Evolutionary conservation across 257 asterid genomes (phyloP).

Genomic region (Jaltomata sinuosa): DNA sequence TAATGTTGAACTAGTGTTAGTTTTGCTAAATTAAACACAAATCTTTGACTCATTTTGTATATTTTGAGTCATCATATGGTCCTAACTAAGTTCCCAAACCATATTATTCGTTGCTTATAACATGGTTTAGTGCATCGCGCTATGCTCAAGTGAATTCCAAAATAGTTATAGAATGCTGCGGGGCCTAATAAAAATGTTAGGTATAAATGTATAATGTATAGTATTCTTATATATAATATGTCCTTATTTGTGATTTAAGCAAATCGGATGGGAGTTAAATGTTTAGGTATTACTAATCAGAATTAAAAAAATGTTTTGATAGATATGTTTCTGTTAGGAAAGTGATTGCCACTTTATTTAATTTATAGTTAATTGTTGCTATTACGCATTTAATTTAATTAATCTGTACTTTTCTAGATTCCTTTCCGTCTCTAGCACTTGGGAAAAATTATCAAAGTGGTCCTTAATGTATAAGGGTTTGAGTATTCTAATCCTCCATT

Average conservation of each 20-base stretch:
- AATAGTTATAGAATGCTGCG: not conserved
- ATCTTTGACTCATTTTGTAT: not conserved
- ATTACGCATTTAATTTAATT: not conserved
- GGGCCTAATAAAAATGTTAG: not conserved
- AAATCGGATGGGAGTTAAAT: not conserved
- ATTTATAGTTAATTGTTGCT: not conserved
- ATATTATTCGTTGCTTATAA: too few relatives aligned
- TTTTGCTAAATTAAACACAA: not conserved
- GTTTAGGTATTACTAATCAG: not conserved
- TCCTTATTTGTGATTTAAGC: not conserved
- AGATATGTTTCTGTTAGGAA: not conserved
- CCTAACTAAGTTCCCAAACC: not conserved
- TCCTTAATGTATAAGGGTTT: not conserved
- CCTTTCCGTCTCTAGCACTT: not conserved
- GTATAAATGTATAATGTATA: not conserved
- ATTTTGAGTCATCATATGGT: too few relatives aligned
- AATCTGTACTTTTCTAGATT: not conserved
- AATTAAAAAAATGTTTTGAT: not conserved
- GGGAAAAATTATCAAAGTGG: not conserved
- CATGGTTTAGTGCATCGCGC: not conserved
- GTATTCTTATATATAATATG: not conserved
- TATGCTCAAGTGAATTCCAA: not conserved
- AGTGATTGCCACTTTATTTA: not conserved
- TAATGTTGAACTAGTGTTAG: not conserved
- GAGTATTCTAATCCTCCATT: not conserved